Evolutionary conservation across 306 rosid species (phyloP).

Genomic region (Glycine latifolia): DNA sequence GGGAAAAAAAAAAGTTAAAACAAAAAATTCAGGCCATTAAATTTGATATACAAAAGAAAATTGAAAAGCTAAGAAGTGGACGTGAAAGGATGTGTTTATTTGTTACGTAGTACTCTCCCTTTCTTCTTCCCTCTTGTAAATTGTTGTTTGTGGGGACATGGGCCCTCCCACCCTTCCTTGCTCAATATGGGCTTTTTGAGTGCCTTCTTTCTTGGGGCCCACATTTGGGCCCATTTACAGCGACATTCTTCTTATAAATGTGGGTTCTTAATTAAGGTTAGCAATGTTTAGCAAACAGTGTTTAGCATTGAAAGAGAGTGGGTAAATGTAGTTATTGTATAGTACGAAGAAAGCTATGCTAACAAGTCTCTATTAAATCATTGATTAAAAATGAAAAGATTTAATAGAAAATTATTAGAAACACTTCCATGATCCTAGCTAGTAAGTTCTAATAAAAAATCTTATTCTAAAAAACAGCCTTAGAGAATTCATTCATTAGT

Average conservation of each 20-base stretch:
- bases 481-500: not conserved
- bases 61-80: slow-evolving; percentile 63
- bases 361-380: not conserved
- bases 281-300: not conserved
- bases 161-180: slow-evolving; percentile 68
- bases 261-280: slow-evolving; percentile 35
- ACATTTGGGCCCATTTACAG: slow-evolving; percentile 52
- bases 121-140: slow-evolving; percentile 52
- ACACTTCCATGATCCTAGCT: not conserved
- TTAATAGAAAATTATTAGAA: not conserved
- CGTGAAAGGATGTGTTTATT: slow-evolving; percentile 62
- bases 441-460: not conserved
- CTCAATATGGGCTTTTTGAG: slow-evolving; percentile 66
- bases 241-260: slow-evolving; percentile 12
- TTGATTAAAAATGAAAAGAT: not conserved
- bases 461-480: not conserved
- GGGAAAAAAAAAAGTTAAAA: slow-evolving; percentile 42
- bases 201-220: slow-evolving; percentile 65
- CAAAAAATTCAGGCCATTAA: slow-evolving; percentile 34
- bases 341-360: not conserved
- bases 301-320: slow-evolving; percentile 12
- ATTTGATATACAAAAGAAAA: not conserved
- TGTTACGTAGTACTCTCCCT: slow-evolving; percentile 50
- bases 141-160: slow-evolving; percentile 69
- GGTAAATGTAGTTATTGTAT: not conserved